phyloP scores from a whole-genome alignment of 306 rosid genomes.

The Macrotyloma uniflorum region DNA sequence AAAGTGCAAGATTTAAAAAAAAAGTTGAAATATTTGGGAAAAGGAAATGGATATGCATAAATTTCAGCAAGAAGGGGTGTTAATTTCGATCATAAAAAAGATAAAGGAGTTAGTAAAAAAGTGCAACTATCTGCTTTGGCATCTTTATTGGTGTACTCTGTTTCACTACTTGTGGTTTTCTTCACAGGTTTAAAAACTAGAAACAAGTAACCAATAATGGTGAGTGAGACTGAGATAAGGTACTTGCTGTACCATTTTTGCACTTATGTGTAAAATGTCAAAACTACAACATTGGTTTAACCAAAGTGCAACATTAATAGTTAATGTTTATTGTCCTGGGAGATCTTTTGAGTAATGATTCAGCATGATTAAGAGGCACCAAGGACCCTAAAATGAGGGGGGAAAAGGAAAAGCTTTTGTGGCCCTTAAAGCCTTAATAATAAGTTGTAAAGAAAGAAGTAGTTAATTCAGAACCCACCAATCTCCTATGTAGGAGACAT shows the following conservation, averaged over 20 bases:
- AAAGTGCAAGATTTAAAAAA: too few relatives aligned
- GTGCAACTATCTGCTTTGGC: neutral
- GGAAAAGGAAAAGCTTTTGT: neutral
- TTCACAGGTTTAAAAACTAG: neutral
- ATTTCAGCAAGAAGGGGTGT: neutral
- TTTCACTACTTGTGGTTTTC: neutral
- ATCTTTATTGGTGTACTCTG: neutral
- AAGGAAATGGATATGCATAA: neutral
- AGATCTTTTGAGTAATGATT: constrained; percentile 24
- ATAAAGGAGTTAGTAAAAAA: neutral
- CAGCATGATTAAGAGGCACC: neutral
- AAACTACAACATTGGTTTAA: neutral
- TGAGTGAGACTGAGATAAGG: neutral
- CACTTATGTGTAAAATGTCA: neutral
- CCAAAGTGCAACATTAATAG: neutral
- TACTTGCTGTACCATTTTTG: neutral
- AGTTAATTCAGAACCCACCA: constrained; percentile 33
- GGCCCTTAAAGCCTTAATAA: neutral
- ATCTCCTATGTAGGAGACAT: constrained; percentile 30
- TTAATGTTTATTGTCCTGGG: neutral
- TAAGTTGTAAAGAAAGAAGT: neutral
- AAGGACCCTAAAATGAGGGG: constrained; percentile 7
- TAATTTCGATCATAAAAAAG: constrained; percentile 4
- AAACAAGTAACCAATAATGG: neutral
- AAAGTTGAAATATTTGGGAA: neutral